Base-by-base conservation (phyloP, 805 yeast species). In the Spathaspora boniae region DNA sequence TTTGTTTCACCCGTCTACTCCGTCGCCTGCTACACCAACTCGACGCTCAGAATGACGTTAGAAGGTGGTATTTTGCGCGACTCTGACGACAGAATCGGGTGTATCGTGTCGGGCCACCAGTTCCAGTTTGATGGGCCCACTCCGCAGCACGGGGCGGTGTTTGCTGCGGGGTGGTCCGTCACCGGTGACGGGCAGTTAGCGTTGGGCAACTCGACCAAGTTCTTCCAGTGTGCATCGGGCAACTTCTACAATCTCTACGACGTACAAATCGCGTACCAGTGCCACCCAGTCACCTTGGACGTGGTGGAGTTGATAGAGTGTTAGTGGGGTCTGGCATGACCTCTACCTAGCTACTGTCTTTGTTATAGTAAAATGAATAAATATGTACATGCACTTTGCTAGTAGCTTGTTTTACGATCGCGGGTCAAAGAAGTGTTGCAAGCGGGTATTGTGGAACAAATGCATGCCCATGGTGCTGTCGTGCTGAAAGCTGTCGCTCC, bases 391-490 rank as follows among this genome's bases (percentile, higher is more conserved):
- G n/a, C 25, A 11, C n/a, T 23, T 23, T 3, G 12, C n/a, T 23
- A 12, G 7, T 72, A 73, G 16, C 65, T 67, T 43, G 15, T 3
- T 8, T 12, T 31, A 36, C 21, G 16, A 27, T 16, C 9, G 16
- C 5, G 64, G 84, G 52, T 76, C 81, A 53, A 80, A 80, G 42
- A 70, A 72, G 52, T 63, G 58, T 51, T 74, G 73, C 29, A 74
- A 48, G 40, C 53, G 51, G 3, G 79, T 68, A 28, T 68, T 65
- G 41, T 60, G 51, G 50, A 80, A 78, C 16, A 79, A 74, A 40
- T 84, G 65, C 86, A 79, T 78, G n/a, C 84, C 85, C 67, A 74
- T 64, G 22, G 80, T 75, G 28, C 56, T 48, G 12, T 75, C 71
- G 30, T 60, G 62, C n/a, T 51, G 53, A 37, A 58, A 61, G 31